Conservation (phyloP, 257 asterid species). For the Fraxinus quadrangulata region DNA sequence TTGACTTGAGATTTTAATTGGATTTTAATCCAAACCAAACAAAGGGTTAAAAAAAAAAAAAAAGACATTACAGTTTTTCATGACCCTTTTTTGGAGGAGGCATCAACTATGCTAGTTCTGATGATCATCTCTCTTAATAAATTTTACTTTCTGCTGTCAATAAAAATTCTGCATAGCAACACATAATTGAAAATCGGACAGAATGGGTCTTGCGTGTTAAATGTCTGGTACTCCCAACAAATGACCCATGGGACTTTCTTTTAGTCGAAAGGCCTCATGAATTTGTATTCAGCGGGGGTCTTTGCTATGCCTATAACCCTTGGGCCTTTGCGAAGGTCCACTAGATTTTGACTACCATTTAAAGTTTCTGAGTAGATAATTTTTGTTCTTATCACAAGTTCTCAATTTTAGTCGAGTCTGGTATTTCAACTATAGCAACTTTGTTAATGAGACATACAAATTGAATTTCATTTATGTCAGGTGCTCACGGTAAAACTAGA, state of each 20-base stretch:
- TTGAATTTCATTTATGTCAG: not conserved
- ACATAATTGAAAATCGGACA: not conserved
- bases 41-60: too few species aligned
- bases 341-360: not conserved
- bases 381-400: not conserved
- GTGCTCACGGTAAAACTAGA: not conserved
- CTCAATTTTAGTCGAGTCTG: not conserved
- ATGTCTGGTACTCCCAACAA: not conserved
- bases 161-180: not conserved
- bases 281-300: not conserved
- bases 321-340: too few species aligned
- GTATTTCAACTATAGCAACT: not conserved
- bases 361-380: not conserved
- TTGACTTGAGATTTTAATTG: too few species aligned
- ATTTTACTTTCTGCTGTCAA: not conserved
- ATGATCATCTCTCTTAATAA: not conserved
- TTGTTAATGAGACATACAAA: not conserved
- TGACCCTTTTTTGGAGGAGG: not conserved
- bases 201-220: not conserved
- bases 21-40: too few species aligned
- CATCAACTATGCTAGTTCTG: not conserved
- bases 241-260: not conserved
- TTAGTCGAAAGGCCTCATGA: not conserved
- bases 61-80: not conserved
- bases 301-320: too few species aligned